phyloP scores from a whole-genome alignment of 192 early-diverging fungal species.

The Haplosporangium gracile region DNA sequence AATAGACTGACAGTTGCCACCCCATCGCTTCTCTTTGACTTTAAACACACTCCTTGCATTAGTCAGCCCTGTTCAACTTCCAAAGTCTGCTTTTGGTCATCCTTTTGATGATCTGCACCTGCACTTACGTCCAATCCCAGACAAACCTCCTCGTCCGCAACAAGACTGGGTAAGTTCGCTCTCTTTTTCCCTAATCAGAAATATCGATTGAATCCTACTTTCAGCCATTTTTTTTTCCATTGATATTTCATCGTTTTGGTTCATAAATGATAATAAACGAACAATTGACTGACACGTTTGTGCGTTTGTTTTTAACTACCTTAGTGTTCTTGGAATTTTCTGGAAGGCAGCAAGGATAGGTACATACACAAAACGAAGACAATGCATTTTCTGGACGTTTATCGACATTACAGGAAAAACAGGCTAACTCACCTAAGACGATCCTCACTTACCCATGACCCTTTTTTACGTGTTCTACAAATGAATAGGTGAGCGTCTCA shows the following conservation, averaged over 20 bases:
- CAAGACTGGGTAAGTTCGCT: slow-evolving; percentile 77
- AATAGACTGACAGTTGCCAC: not conserved
- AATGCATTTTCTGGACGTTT: not conserved
- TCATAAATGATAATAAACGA: too few relatives aligned
- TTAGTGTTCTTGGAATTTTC: slow-evolving; percentile 85
- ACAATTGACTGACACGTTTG: not conserved
- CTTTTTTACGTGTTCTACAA: not conserved
- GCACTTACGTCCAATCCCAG: slow-evolving; percentile 92
- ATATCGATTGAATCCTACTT: too few relatives aligned
- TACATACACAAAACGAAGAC: slow-evolving; percentile 29
- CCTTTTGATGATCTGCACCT: slow-evolving; percentile 96
- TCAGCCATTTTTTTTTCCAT: too few relatives aligned
- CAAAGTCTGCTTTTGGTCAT: slow-evolving; percentile 92
- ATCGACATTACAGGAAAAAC: not conserved
- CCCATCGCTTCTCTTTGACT: not conserved
- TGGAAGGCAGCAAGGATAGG: slow-evolving; percentile 97
- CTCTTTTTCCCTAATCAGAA: not conserved
- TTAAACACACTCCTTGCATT: slow-evolving; percentile 17
- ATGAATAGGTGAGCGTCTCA: slow-evolving; percentile 86
- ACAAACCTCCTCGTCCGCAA: slow-evolving; percentile 88
- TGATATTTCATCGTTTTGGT: too few relatives aligned
- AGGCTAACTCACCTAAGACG: not conserved
- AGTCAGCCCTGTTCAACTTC: slow-evolving; percentile 98
- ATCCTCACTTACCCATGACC: too few relatives aligned
- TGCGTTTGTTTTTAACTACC: not conserved